Base-by-base conservation (phyloP, 2,329 filamentous ascomycete genomes). In the Byssochlamys sp. region DNA sequence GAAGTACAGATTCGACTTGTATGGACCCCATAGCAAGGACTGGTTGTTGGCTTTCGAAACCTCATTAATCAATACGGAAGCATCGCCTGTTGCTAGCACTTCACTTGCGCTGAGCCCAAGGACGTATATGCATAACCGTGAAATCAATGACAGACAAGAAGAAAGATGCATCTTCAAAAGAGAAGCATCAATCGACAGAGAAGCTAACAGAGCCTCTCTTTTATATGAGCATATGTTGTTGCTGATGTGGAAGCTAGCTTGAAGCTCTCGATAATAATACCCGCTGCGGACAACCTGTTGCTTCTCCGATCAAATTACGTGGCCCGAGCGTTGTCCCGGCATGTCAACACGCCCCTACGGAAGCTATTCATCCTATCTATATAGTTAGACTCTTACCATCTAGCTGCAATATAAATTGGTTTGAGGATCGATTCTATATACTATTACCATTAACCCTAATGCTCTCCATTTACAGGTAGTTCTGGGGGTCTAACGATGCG, bases 1-100 rank as follows among this genome's bases (percentile, higher is more conserved):
- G 77, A 97, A 97, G 75, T 96, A 97, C 51, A 97, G 75, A 68
- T 96, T 96, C 0, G 92, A 88, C 65, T 90, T 84, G 76, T 97
- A 99, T 1, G 94, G 90, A 0, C 94, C 94, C 94, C 94, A 99
- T 77, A 97, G 80, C 65, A 99, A 80, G 68, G 88, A 92, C 68
- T 95, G 82, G 73, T 97, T 96, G 64, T 78, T 82, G 26, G 78
- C 77, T 66, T 67, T 72, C 27, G 71, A 70, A 52, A 75, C 67
- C 64, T 79, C 77, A 59, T 71, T 69, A 58, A 66, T 68, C 58
- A 74, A 62, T 54, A 69, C 55, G 26, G 72, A 70, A 31, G 68
- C 66, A 66, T 75, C 70, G 55, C 67, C 64, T 35, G 52, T 53
- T 28, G 61, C 54, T 33, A 65, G 56, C 55, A 66, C 66, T 60